Evolutionary conservation across 106 monocot species (phyloP), one percentile per base, ranked within the genome.

Genomic region (Dendrobium chrysotoxum): DNA sequence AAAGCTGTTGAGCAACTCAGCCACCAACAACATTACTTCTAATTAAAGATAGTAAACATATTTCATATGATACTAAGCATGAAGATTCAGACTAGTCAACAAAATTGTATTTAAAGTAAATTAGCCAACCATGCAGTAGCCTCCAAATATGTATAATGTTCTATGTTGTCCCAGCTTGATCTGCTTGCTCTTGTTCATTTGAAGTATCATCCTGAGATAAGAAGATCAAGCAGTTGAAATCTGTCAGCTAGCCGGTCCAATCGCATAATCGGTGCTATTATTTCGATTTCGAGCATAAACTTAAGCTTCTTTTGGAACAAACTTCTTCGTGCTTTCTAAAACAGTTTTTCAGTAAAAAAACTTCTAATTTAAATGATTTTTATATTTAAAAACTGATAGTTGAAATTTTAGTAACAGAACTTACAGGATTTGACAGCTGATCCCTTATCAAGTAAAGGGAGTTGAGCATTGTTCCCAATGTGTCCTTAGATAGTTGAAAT

Each of bases 361-460:
- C 7, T 61, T n/a, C 7, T 40, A n/a, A 79, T 26, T 30, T 15
- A 38, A 26, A 20, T 50, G 1, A 53, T 53, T 53, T 11, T 53
- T 11, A 7, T 53, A 53, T 53, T 53, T 5, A 53, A 9, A 53
- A 53, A 53, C 0, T 53, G 7, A n/a, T n/a, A n/a, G n/a, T n/a
- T n/a, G 1, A 44, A 3, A 5, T 16, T 18, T 2, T 28, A 16
- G 39, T 67, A 7, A 44, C 30, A 16, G 31, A 45, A 88, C 83
- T 87, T 68, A 89, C 90, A 79, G 35, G 77, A 83, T 47, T 77
- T 35, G 86, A 83, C 65, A 88, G 26, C 81, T 94, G 91, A 53
- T 91, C 94, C 81, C 89, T 94, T 50, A 86, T 78, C 31, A 68
- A 50, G 77, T 85, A 88, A 86, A 94, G 76, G 23, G 89, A 89